A percentile compares a stretch with the other conserved stretches of the same genome.
Conservation (phyloP, 2,329 filamentous ascomycete genomes). For the Botrytis fragariae region DNA sequence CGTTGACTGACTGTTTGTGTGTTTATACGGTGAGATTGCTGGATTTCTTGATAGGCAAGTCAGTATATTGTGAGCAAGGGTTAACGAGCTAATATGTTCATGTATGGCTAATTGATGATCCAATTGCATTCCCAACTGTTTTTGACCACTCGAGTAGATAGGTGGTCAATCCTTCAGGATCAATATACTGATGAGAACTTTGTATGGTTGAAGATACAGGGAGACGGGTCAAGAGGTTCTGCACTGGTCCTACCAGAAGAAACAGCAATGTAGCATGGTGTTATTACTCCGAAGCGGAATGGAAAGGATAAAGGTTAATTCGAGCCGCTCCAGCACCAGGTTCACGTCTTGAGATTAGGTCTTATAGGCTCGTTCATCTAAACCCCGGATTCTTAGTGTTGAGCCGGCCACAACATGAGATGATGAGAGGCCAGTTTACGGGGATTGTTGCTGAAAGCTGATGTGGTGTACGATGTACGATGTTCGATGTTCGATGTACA, state of each 20-base stretch:
- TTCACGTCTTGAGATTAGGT: neutral
- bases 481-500: neutral
- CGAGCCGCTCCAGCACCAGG: neutral
- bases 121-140: neutral
- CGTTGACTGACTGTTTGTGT: neutral
- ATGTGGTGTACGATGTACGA: neutral
- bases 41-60: neutral
- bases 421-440: slow-evolving; percentile 18
- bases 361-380: slow-evolving; percentile 6
- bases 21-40: neutral
- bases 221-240: neutral
- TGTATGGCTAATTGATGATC: neutral
- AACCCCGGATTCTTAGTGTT: slow-evolving; percentile 10
- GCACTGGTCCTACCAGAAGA: neutral
- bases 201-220: slow-evolving; percentile 16
- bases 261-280: neutral
- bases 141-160: neutral
- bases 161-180: slow-evolving; percentile 4
- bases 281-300: neutral
- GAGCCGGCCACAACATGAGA: neutral
- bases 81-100: neutral
- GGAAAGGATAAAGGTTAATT: neutral
- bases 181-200: neutral
- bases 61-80: neutral
- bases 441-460: slow-evolving; percentile 6